phyloP scores from a whole-genome alignment of 305 asterid species.

The Plantago coronopus region DNA sequence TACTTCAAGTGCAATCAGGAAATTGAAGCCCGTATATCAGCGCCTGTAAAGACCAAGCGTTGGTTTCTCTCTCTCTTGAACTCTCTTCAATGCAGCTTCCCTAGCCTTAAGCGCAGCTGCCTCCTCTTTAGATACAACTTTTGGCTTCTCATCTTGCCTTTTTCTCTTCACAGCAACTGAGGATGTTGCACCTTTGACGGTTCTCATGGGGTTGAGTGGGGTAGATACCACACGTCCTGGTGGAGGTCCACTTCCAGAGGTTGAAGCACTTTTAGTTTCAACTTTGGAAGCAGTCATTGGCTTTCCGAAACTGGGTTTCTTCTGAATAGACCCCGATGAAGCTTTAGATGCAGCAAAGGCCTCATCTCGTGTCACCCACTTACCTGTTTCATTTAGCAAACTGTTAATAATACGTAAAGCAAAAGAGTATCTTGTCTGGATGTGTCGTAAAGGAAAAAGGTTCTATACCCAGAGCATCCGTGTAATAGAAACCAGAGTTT shows the following conservation, averaged over 20 bases:
- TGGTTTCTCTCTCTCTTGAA: slow-evolving; percentile 79
- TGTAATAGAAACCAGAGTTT: slow-evolving; percentile 89
- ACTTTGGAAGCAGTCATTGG: slow-evolving; percentile 31
- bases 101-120: slow-evolving; percentile 84
- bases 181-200: slow-evolving; percentile 65
- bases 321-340: slow-evolving; percentile 46
- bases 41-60: slow-evolving; percentile 57
- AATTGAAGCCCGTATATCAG: slow-evolving; percentile 23
- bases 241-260: slow-evolving; percentile 54
- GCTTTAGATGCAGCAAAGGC: slow-evolving; percentile 55
- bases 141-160: slow-evolving; percentile 68
- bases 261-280: slow-evolving; percentile 40
- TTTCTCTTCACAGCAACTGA: slow-evolving; percentile 67
- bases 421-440: slow-evolving; percentile 7
- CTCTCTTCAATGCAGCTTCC: slow-evolving; percentile 90
- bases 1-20: slow-evolving; percentile 38
- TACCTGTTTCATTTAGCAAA: slow-evolving; percentile 46
- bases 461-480: slow-evolving; percentile 66
- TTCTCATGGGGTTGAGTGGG: slow-evolving; percentile 63
- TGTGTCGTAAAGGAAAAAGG: slow-evolving; percentile 6
- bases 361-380: slow-evolving; percentile 87
- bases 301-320: slow-evolving; percentile 42
- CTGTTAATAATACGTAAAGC: slow-evolving; percentile 7
- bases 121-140: slow-evolving; percentile 70
- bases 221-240: slow-evolving; percentile 63